Percentiles rank a stretch among this genome's conserved stretches.
These are phyloP conservation scores for Anastatica hierochuntica DNA, from an alignment of 345 rosid genomes.

Conservation along the genomic window DNA sequence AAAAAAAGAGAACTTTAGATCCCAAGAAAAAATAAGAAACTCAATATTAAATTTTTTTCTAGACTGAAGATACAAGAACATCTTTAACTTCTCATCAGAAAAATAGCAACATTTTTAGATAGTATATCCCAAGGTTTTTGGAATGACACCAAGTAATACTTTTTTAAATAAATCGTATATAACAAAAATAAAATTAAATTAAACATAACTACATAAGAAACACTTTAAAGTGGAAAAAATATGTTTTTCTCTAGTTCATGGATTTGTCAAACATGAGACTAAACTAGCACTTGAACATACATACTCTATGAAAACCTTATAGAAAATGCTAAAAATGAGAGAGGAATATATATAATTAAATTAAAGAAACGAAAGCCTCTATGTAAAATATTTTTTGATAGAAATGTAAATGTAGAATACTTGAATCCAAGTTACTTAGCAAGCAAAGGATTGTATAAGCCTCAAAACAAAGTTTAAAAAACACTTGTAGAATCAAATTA, in stretches of 20 bases:
- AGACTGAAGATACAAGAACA: not conserved
- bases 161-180: not conserved
- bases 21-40: too few relatives aligned
- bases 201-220: not conserved
- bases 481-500: too few relatives aligned
- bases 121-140: conserved; percentile 15
- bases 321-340: not conserved
- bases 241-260: not conserved
- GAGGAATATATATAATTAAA: not conserved
- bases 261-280: not conserved
- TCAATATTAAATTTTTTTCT: not conserved
- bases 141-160: too few relatives aligned
- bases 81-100: conserved; percentile 9
- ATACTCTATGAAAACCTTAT: not conserved
- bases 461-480: too few relatives aligned
- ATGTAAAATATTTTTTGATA: too few relatives aligned
- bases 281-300: too few relatives aligned
- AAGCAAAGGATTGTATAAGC: too few relatives aligned
- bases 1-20: too few relatives aligned
- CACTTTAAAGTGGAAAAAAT: not conserved
- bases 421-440: too few relatives aligned
- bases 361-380: not conserved
- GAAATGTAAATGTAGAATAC: too few relatives aligned
- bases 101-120: not conserved
- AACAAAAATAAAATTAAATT: not conserved